Percentiles rank a stretch among this genome's conserved stretches.
These are phyloP conservation scores for Pseudogymnoascus sp. DNA, from an alignment of 2,329 filamentous ascomycete species.

Conservation along the genomic window DNA sequence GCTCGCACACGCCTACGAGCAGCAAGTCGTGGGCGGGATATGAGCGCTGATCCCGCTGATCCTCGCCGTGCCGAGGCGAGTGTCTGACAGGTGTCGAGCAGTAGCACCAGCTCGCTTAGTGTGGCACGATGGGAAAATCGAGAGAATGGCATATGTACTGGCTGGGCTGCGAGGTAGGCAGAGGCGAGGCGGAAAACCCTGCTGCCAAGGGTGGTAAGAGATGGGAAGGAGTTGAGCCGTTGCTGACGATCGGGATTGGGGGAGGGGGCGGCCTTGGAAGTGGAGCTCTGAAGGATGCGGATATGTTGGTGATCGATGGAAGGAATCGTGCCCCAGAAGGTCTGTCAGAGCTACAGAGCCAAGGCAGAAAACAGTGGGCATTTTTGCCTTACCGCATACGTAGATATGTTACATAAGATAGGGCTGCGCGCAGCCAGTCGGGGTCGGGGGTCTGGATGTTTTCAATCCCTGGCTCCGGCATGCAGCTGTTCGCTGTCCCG, in stretches of 20 bases:
- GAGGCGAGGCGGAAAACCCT: neutral
- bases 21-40: neutral
- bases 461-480: neutral
- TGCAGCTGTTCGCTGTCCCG: neutral
- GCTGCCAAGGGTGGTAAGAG: neutral
- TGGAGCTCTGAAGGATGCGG: neutral
- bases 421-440: neutral
- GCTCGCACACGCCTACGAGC: neutral
- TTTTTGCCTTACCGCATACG: neutral
- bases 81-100: neutral
- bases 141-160: neutral
- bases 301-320: neutral
- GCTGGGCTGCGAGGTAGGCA: neutral
- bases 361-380: neutral
- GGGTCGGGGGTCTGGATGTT: neutral
- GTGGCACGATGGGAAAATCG: neutral
- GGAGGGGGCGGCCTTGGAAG: neutral
- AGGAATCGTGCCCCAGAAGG: neutral
- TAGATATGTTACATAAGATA: neutral
- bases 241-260: neutral
- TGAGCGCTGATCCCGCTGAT: neutral
- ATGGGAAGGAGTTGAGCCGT: neutral
- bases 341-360: neutral
- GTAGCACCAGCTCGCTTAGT: neutral
- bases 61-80: neutral